These are phyloP conservation scores for Cicer cuneatum DNA, from an alignment of 306 rosid species.

Conservation along the genomic window DNA sequence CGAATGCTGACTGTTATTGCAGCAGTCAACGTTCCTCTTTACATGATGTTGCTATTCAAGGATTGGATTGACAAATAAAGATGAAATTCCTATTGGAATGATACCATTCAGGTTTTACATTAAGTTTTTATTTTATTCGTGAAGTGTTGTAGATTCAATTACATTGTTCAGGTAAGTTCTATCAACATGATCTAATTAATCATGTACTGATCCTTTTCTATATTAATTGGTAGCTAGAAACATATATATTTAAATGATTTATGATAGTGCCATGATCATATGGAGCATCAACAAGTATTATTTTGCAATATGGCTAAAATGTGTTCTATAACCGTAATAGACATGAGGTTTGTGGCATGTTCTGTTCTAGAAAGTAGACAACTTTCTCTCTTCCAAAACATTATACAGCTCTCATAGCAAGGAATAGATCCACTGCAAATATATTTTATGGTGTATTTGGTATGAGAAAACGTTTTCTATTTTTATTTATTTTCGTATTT, in stretches of 20 bases:
- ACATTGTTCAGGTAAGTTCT: constrained; percentile 33
- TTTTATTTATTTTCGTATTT: too few relatives aligned
- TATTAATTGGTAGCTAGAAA: constrained; percentile 6
- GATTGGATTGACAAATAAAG: constrained; percentile 79
- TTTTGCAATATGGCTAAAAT: neutral
- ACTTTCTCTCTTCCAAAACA: neutral
- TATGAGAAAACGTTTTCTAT: too few relatives aligned
- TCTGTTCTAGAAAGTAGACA: neutral
- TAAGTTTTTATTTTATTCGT: neutral
- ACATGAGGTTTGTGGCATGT: neutral
- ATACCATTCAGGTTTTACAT: constrained; percentile 26
- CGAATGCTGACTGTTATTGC: constrained; percentile 64
- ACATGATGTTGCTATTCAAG: constrained; percentile 82
- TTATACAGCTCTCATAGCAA: too few relatives aligned
- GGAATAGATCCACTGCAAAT: too few relatives aligned
- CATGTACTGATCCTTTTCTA: constrained; percentile 23
- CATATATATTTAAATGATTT: neutral
- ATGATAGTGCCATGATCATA: neutral
- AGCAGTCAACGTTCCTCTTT: constrained; percentile 79
- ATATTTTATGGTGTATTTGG: too few relatives aligned
- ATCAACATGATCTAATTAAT: constrained; percentile 22
- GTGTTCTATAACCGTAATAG: neutral
- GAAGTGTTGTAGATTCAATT: constrained; percentile 33
- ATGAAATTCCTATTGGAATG: constrained; percentile 8
- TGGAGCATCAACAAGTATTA: neutral